Evolutionary conservation across 768 basidiomycete genomes (phyloP), one percentile per base, ranked within the genome.

Genomic region (Leccinum pellstonianum): DNA sequence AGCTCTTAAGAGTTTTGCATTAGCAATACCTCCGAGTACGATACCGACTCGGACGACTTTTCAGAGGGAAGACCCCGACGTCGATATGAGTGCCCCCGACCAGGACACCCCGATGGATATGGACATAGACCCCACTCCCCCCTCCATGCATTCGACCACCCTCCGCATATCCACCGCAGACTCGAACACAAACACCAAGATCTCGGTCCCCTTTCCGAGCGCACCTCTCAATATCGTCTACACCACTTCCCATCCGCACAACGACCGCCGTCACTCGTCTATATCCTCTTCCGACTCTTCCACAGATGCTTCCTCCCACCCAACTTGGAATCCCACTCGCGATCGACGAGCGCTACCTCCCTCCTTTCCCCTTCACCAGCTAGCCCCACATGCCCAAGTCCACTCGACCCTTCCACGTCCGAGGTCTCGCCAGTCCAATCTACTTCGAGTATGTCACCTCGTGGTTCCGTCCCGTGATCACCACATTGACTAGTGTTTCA

Each of bases 91-190:
- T 25, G 52, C 70, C 8, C 60, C 67, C 52, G 73, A 77, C 43
- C 68, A 67, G 21, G 71, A 72, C 41, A 10, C 57, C 9, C 61
- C 51, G 55, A 71, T 73, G 68, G 70, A 74, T 47, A 41, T 73
- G 68, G 70, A 74, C 46, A 41, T 70, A 29, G 75, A 75, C 56
- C 47, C 64, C 3, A n/a, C 56, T 3, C 52, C 63, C 7, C n/a
- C 68, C 21, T 73, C 76, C 56, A 78, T 79, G 77, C 77, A 79
- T 53, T 78, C 77, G 3, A 68, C 77, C 50, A 58, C 68, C n/a
- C 71, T 72, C 63, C 69, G 68, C 66, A 70, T 71, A 68, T 62
- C 68, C 58, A 68, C 71, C 58, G 62, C 62, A 50, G 61, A 62
- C 56, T 35, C 37, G 21, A 31, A 12, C 52, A 49, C 58, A 7